A percentile compares a stretch with the other conserved stretches of the same genome.
Conservation (phyloP, 2,329 filamentous ascomycete genomes). For the Knufia petricola region DNA sequence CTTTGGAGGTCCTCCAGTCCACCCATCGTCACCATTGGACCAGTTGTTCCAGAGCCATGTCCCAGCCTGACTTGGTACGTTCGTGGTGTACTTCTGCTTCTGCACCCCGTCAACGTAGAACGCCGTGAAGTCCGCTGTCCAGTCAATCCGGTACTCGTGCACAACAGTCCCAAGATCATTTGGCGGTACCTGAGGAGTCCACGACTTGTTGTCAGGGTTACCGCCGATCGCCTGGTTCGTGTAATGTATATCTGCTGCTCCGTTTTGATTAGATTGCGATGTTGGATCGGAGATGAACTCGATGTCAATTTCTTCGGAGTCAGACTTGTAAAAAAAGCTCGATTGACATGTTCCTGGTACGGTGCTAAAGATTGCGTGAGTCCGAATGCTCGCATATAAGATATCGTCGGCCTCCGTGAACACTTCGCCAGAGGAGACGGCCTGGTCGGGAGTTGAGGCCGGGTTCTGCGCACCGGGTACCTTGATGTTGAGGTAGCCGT, state of each 20-base stretch:
- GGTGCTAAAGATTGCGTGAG: conserved; percentile 18
- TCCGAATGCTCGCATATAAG: conserved; percentile 20
- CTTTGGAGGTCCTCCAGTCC: conserved; percentile 16
- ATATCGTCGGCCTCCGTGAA: conserved; percentile 15
- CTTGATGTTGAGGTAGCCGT: conserved; percentile 15
- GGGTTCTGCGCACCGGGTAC: conserved; percentile 18
- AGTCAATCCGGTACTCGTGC: conserved; percentile 22
- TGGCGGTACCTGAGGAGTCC: conserved; percentile 12
- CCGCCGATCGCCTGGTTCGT: conserved; percentile 15
- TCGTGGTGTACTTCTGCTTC: conserved; percentile 14
- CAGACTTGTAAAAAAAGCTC: conserved; percentile 19
- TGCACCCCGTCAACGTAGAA: conserved; percentile 18
- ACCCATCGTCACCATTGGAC: conserved; percentile 19
- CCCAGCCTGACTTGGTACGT: conserved; percentile 16
- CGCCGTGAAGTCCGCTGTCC: conserved; percentile 17
- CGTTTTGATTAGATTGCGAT: conserved; percentile 14
- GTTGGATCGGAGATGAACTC: conserved; percentile 20
- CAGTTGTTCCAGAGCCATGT: conserved; percentile 22
- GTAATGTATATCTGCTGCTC: conserved; percentile 15
- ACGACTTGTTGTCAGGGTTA: conserved; percentile 10
- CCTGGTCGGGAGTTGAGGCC: conserved; percentile 6
- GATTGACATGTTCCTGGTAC: conserved; percentile 20
- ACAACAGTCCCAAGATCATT: conserved; percentile 10
- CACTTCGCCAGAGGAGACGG: conserved; percentile 16
- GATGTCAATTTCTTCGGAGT: conserved; percentile 20